phyloP scores from a whole-genome alignment of 1,139 yeast species.

The Petasospora fabianii region DNA sequence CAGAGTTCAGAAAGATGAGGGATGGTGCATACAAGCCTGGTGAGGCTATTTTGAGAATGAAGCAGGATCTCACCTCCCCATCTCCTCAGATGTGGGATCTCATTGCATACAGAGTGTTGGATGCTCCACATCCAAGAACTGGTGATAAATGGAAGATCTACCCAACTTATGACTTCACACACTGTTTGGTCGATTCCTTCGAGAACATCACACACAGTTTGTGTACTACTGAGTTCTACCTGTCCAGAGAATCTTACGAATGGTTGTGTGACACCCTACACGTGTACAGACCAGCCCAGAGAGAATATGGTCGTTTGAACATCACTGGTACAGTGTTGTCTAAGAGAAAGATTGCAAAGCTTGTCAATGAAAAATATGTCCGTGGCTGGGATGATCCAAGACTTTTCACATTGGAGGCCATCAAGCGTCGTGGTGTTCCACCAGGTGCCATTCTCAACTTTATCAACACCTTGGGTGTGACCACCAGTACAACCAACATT shows the following conservation, averaged over 20 bases:
- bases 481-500: slow-evolving; percentile 88
- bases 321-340: slow-evolving; percentile 93
- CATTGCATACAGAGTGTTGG: slow-evolving; percentile 93
- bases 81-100: slow-evolving; percentile 99
- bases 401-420: slow-evolving; percentile 88
- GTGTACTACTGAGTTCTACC: slow-evolving; percentile 91
- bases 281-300: slow-evolving; percentile 96
- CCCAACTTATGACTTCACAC: slow-evolving; percentile 98
- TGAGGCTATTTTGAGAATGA: slow-evolving; percentile 94
- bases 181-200: slow-evolving; percentile 96
- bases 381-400: slow-evolving; percentile 98
- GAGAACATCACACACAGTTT: slow-evolving; percentile 94
- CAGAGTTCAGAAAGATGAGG: slow-evolving; percentile 84
- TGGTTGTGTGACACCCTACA: slow-evolving; percentile 97
- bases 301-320: slow-evolving; percentile 96
- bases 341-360: slow-evolving; percentile 90
- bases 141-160: slow-evolving; percentile 97
- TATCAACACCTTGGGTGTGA: slow-evolving; percentile 93
- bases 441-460: slow-evolving; percentile 97
- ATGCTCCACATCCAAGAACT: slow-evolving; percentile 93
- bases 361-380: slow-evolving; percentile 77
- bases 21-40: slow-evolving; percentile 87
- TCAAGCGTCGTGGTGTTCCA: slow-evolving; percentile 96
- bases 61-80: slow-evolving; percentile 86
- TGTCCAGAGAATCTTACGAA: slow-evolving; percentile 92